Conservation (phyloP, 345 rosid genomes). For the Jatropha curcas region DNA sequence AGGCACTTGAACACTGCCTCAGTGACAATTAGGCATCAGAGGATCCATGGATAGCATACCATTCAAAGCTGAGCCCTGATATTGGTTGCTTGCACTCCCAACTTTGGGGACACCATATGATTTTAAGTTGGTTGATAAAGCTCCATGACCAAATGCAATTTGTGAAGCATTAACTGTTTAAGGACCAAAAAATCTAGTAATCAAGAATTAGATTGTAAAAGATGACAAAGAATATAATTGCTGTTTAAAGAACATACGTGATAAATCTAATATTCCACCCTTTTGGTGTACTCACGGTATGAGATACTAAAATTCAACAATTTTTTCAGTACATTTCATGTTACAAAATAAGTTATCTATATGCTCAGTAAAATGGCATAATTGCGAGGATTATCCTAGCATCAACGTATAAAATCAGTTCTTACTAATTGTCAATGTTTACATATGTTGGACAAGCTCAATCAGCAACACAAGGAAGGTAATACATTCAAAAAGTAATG, state of each 20-base stretch:
- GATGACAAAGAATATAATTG: conserved; percentile 10
- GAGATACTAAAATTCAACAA: background rate
- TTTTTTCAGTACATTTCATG: background rate
- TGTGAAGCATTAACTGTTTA: conserved; percentile 43
- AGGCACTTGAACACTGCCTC: conserved; percentile 13
- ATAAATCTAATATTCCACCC: background rate
- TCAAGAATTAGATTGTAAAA: background rate
- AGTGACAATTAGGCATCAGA: background rate
- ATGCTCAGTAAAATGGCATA: background rate
- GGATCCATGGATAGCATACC: conserved; percentile 25
- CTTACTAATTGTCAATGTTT: background rate
- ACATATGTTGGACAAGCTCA: background rate
- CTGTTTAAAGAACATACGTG: background rate
- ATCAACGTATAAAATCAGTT: conserved; percentile 4
- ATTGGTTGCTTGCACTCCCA: conserved; percentile 26
- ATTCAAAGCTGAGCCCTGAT: conserved; percentile 17
- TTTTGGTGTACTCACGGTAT: background rate
- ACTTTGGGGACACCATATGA: conserved; percentile 39
- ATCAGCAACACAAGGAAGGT: background rate
- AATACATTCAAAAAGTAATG: background rate
- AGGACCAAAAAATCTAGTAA: background rate
- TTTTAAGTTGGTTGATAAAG: conserved; percentile 41
- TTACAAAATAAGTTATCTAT: background rate
- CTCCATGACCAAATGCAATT: conserved; percentile 57
- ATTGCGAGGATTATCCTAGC: background rate